Conservation (phyloP, 2,329 filamentous ascomycete genomes). For the Sclerotinia glacialis region DNA sequence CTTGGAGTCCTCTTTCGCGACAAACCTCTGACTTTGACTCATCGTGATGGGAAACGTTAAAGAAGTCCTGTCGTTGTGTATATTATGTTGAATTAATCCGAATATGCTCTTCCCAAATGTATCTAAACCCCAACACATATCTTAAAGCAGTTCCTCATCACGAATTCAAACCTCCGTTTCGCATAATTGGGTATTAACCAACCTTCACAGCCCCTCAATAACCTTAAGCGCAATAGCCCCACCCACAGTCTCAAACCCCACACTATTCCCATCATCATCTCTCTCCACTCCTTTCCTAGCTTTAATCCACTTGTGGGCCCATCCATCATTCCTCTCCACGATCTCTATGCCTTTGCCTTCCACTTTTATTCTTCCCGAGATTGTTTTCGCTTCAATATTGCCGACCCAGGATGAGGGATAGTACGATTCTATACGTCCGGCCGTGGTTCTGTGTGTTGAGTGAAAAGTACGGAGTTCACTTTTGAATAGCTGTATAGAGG, state of each 20-base stretch:
- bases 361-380: constrained; percentile 31
- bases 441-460: constrained; percentile 31
- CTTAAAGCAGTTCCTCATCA: background rate
- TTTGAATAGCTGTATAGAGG: background rate
- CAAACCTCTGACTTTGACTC: background rate
- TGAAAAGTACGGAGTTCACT: constrained; percentile 29
- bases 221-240: constrained; percentile 23
- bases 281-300: constrained; percentile 32
- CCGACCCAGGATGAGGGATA: constrained; percentile 37
- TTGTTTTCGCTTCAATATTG: constrained; percentile 28
- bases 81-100: background rate
- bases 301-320: constrained; percentile 28
- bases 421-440: constrained; percentile 27
- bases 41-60: background rate
- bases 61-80: background rate
- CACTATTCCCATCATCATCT: constrained; percentile 29
- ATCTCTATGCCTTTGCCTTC: constrained; percentile 30
- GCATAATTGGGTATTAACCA: too few relatives aligned
- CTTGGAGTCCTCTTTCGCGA: background rate
- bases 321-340: constrained; percentile 30
- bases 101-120: background rate
- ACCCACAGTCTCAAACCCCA: constrained; percentile 30
- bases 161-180: background rate
- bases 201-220: background rate
- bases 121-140: background rate